A percentile compares a stretch with the other conserved stretches of the same genome.
These are phyloP conservation scores for Trypanosoma caninum DNA, from an alignment of 208 protist genomes.

Conservation along the genomic window DNA sequence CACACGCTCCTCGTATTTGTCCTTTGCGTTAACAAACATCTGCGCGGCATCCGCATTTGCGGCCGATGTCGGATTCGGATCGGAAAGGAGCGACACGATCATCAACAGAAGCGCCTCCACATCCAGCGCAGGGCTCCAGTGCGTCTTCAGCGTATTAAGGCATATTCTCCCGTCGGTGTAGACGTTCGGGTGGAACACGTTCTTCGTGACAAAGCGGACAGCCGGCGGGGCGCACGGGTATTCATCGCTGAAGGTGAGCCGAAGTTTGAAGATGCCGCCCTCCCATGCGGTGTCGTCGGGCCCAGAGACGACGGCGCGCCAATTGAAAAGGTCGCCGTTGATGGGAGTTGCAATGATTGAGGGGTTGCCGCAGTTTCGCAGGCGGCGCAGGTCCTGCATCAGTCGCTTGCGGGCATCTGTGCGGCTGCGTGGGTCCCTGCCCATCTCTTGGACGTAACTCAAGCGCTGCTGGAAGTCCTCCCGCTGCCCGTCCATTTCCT, in stretches of 20 bases:
- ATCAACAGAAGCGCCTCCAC: conserved; percentile 98
- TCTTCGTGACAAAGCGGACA: conserved; percentile 96
- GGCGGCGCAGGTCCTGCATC: conserved; percentile 60
- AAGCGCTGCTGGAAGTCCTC: background rate
- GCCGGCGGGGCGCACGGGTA: conserved; percentile 95
- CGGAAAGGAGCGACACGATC: conserved; percentile 99
- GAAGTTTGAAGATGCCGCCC: conserved; percentile 85
- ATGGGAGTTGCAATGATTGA: conserved; percentile 64
- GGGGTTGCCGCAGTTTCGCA: conserved; percentile 35
- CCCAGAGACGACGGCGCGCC: conserved; percentile 81
- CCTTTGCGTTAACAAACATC: conserved; percentile 94
- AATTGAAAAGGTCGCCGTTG: conserved; percentile 78
- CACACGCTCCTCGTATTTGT: conserved; percentile 92
- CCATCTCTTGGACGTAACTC: background rate
- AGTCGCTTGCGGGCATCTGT: conserved; percentile 56
- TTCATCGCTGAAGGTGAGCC: conserved; percentile 66
- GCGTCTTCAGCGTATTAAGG: conserved; percentile 99
- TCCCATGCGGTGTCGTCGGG: conserved; percentile 83
- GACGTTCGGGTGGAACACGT: conserved; percentile 99
- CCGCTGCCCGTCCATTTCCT: conserved; percentile 13
- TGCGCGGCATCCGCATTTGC: conserved; percentile 98
- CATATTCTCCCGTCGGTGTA: conserved; percentile 98
- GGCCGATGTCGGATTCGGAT: conserved; percentile 99
- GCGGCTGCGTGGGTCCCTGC: conserved; percentile 29
- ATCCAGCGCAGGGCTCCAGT: conserved; percentile 98